Evolutionary conservation across 768 basidiomycete genomes (phyloP).

Genomic region (Hirschioporus abietinus): DNA sequence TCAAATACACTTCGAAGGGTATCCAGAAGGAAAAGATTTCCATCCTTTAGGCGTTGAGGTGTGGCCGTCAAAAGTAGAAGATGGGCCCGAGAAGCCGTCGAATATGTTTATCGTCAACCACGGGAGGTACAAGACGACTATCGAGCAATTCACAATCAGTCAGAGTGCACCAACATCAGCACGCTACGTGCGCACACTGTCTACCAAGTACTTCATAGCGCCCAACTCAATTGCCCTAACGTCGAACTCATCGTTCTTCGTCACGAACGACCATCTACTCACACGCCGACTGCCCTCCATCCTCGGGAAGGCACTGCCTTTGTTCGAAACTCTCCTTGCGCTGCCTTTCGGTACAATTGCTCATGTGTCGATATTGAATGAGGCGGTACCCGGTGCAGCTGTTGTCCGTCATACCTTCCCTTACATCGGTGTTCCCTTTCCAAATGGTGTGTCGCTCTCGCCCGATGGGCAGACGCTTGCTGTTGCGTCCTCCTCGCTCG

Average conservation of each 20-base stretch:
- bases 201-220: conserved; percentile 51
- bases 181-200: conserved; percentile 54
- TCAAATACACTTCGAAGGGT: conserved; percentile 42
- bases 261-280: conserved; percentile 67
- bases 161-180: conserved; percentile 40
- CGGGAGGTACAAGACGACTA: conserved; percentile 50
- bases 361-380: conserved; percentile 42
- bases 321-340: conserved; percentile 49
- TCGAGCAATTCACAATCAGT: conserved; percentile 62
- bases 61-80: conserved; percentile 32
- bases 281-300: conserved; percentile 52
- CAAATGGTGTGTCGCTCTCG: conserved; percentile 66
- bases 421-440: conserved; percentile 50
- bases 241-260: conserved; percentile 62
- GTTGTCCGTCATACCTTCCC: conserved; percentile 35
- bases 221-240: conserved; percentile 66
- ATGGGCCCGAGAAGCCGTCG: conserved; percentile 25
- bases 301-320: conserved; percentile 45
- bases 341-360: conserved; percentile 58
- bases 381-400: conserved; percentile 15
- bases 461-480: conserved; percentile 45
- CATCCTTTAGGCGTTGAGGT: conserved; percentile 67
- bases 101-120: conserved; percentile 69
- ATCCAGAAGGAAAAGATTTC: conserved; percentile 56
- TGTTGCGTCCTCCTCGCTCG: conserved; percentile 47